These are phyloP conservation scores for Hondaea fermentalgiana DNA, from an alignment of 108 stramenopile genomes.

Conservation along the genomic window DNA sequence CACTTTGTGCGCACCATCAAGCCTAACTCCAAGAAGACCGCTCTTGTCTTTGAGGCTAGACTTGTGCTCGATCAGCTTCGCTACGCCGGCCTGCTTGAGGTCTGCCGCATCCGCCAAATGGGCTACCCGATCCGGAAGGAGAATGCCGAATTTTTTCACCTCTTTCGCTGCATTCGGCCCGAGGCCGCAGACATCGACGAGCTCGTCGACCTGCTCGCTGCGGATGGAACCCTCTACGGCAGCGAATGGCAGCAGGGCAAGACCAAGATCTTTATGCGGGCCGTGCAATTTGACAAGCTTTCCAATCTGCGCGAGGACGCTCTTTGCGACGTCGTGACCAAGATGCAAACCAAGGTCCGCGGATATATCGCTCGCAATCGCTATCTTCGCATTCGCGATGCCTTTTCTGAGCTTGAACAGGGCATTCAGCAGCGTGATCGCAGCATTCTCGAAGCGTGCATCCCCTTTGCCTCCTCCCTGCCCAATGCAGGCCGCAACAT, in stretches of 20 bases:
- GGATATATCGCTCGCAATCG: neutral
- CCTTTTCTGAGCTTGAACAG: slow-evolving; percentile 26
- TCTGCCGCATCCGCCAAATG: slow-evolving; percentile 85
- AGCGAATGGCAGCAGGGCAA: slow-evolving; percentile 41
- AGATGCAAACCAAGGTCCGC: slow-evolving; percentile 13
- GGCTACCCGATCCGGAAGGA: slow-evolving; percentile 78
- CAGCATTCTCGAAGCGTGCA: neutral
- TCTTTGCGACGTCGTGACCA: slow-evolving; percentile 14
- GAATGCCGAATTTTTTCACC: slow-evolving; percentile 68
- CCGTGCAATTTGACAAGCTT: slow-evolving; percentile 34
- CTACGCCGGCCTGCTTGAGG: slow-evolving; percentile 96
- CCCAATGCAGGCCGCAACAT: slow-evolving; percentile 33
- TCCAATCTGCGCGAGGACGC: slow-evolving; percentile 42
- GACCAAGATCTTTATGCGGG: slow-evolving; percentile 56
- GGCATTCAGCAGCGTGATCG: slow-evolving; percentile 35
- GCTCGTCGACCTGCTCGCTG: slow-evolving; percentile 29
- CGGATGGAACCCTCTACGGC: slow-evolving; percentile 23
- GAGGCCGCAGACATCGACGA: slow-evolving; percentile 29
- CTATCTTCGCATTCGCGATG: slow-evolving; percentile 20
- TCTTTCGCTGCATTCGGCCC: slow-evolving; percentile 40
- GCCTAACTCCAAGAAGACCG: slow-evolving; percentile 8
- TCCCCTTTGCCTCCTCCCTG: slow-evolving; percentile 24
- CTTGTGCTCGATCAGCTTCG: slow-evolving; percentile 67
- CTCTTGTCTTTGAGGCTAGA: neutral
- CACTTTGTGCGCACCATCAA: slow-evolving; percentile 42